These are phyloP conservation scores for Penicillium daleae DNA, from an alignment of 495 filamentous ascomycete genomes.

Conservation along the genomic window DNA sequence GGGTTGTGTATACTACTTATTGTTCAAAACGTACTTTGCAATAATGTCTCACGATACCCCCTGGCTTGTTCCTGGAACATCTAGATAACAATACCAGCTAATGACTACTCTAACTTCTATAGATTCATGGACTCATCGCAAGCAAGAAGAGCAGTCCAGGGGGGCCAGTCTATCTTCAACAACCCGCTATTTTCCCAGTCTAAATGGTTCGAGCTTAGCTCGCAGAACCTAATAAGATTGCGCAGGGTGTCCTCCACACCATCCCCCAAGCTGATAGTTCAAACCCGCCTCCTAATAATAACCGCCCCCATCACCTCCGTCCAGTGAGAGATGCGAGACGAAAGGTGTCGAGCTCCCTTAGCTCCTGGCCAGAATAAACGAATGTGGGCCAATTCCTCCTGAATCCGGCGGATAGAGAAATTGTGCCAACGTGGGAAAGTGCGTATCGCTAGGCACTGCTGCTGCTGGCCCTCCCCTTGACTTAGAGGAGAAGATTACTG, in stretches of 20 bases:
- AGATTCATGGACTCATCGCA: background rate
- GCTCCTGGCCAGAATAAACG: background rate
- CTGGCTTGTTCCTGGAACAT: background rate
- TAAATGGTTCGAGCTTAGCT: no score
- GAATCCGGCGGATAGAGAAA: conserved; percentile 9
- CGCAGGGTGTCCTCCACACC: conserved; percentile 1
- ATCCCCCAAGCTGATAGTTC: background rate
- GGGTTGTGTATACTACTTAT: background rate
- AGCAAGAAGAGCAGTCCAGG: background rate
- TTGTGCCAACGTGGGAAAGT: background rate
- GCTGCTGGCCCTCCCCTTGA: no score
- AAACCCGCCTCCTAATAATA: background rate
- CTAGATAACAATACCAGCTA: background rate
- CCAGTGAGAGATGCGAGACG: background rate
- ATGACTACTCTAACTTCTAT: no score
- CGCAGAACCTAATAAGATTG: conserved; percentile 2
- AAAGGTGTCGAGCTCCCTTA: background rate
- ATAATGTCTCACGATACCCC: background rate
- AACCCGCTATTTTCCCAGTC: background rate
- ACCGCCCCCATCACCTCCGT: background rate
- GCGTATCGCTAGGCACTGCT: background rate
- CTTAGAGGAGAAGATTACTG: no score
- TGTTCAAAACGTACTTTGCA: background rate
- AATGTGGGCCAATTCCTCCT: conserved; percentile 7
- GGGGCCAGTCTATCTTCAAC: background rate